Base-by-base conservation (phyloP, 2,329 filamentous ascomycete species). In the Zasmidium citrigriseum region DNA sequence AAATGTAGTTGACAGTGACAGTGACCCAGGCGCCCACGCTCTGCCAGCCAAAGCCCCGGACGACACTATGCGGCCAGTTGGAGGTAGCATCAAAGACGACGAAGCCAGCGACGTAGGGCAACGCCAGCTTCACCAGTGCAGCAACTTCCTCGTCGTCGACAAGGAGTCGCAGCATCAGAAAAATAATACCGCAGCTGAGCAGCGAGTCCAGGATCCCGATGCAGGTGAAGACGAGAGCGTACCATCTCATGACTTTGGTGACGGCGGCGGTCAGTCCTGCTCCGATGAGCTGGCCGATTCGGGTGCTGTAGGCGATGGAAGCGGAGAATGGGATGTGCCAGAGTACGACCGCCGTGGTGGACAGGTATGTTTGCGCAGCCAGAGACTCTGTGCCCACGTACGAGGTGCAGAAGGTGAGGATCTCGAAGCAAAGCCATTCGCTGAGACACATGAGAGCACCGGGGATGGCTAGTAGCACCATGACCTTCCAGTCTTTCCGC, bases 291-390 rank as follows among this genome's bases (percentile, higher is more conserved):
- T 76, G 75, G 20, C 74, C 75, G 9, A 77, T 57, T 1, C 75
- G 69, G 3, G 75, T 77, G 52, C 68, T 72, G 11, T 73, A 73
- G 16, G 73, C 74, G 16, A 76, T 70, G 12, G 72, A 71, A 18
- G 75, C 73, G 7, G 72, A 73, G 57, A 77, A 77, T 0, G 75
- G 74, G 4, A 77, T 70, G 58, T 77, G 75, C 58, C 72, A 77
- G 46, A 76, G 72, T n/a, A 72, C 65, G 14, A 72, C 69, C 7
- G 70, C 71, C 2, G 59, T 62, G 25, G 61, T 60, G 5, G 55
- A 55, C 5, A 65, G 55, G 29, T 60, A 65, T 0, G 59, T 63
- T 23, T 65, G 67, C 2, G 62, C 67, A 14, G 67, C 67, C 11
- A 70, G 67, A 9, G 66, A 57, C 1, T 61, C 65, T 1, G 64